Evolutionary conservation across 345 rosid species (phyloP).

Genomic region (Ailanthus altissimus): DNA sequence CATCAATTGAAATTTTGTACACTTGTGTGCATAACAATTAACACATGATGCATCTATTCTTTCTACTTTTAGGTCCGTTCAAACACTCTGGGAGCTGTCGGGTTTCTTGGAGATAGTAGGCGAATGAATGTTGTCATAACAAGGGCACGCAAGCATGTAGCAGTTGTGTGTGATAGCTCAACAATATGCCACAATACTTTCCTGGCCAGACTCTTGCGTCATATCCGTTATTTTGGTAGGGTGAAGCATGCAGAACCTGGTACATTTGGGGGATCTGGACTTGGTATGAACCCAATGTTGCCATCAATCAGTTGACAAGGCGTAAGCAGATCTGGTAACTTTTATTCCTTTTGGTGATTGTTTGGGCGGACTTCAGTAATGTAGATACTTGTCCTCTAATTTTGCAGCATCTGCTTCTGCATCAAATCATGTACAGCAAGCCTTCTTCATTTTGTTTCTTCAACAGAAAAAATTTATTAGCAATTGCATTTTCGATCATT

Average conservation of each 20-base stretch:
- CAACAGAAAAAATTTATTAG: slow-evolving; percentile 1
- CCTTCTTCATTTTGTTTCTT: slow-evolving; percentile 21
- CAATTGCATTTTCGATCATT: neutral
- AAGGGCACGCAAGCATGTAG: slow-evolving; percentile 82
- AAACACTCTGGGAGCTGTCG: slow-evolving; percentile 83
- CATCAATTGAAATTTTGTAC: neutral
- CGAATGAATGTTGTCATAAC: slow-evolving; percentile 93
- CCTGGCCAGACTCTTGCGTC: slow-evolving; percentile 83
- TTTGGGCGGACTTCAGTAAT: slow-evolving; percentile 13
- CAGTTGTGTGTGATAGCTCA: slow-evolving; percentile 92
- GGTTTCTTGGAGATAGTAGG: slow-evolving; percentile 90
- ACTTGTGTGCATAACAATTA: neutral
- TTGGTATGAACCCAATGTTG: slow-evolving; percentile 86
- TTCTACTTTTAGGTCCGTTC: slow-evolving; percentile 66
- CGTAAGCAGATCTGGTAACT: slow-evolving; percentile 7
- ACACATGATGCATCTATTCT: neutral
- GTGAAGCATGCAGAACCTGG: slow-evolving; percentile 91
- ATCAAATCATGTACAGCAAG: slow-evolving; percentile 33
- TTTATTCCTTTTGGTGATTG: slow-evolving; percentile 12
- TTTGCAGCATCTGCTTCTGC: slow-evolving; percentile 3
- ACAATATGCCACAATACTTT: slow-evolving; percentile 94
- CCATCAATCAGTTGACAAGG: slow-evolving; percentile 62
- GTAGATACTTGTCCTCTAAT: slow-evolving; percentile 10
- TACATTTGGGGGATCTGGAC: slow-evolving; percentile 76
- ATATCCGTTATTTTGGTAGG: slow-evolving; percentile 82